Evolutionary conservation across 179 eudicot genomes (phyloP), one percentile per base, ranked within the genome.

Genomic region (Actinidia chinensis): DNA sequence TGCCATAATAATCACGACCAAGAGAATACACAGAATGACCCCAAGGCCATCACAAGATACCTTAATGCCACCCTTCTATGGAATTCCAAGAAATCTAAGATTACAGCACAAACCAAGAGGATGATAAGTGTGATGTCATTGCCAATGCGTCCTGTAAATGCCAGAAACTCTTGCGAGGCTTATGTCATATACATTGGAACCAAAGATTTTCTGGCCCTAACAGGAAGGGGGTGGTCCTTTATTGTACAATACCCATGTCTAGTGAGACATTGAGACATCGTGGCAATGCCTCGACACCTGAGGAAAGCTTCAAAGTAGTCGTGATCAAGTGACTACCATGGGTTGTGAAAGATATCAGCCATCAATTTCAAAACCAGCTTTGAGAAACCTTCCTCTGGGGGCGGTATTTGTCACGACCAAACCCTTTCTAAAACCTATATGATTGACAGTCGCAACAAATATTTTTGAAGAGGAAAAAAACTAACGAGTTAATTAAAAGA

Each of bases 111-210:
- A 73, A 88, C 88, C 83, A 92, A 92, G 67, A 94, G 88, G 65
- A 94, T 92, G 44, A 94, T 88, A 14, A 94, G 83, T 23, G 98
- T 94, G 51, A 94, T 84, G 82, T 94, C 98, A 1, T 94, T 97
- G 10, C 90, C 78, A 60, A 92, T 97, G 18, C 92, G 95, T 97
- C 98, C 91, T 20, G 92, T 91, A 86, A 94, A 94, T 51, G 72
- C 91, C 88, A 90, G 80, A 94, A 94, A 48, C 96, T 89, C 84
- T 82, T 94, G 66, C 88, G 80, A 76, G 94, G 94, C 77, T 92
- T 92, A 79, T 97, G 6, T 90, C 84, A 76, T 81, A 90, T 78
- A n/a, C 79, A 76, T 94, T 94, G 69, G 73, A 3, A 25, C 98
- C 98, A 75, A 85, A 94, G n/a, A 93, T 65, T 33, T 85, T 77